A percentile compares a stretch with the other conserved stretches of the same genome.
These are phyloP conservation scores for Wallemia mellicola DNA, from an alignment of 1,284 basidiomycete species.

Conservation along the genomic window DNA sequence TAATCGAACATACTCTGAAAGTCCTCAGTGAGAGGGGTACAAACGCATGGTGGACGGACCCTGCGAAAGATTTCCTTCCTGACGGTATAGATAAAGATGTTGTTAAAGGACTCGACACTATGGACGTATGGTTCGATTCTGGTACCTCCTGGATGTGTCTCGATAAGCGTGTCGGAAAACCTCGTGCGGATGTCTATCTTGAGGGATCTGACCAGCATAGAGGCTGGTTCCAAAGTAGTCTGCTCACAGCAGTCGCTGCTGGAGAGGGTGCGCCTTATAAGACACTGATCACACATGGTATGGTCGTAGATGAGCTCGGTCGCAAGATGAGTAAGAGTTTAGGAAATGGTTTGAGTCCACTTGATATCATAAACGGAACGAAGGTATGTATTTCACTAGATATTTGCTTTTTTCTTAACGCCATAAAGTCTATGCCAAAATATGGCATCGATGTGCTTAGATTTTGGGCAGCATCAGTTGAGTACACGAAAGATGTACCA, in stretches of 20 bases:
- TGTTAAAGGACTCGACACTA: slow-evolving; percentile 62
- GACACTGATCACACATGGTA: slow-evolving; percentile 75
- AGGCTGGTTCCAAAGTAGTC: slow-evolving; percentile 93
- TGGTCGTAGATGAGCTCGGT: slow-evolving; percentile 70
- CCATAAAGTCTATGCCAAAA: slow-evolving; percentile 19
- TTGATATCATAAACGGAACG: slow-evolving; percentile 48
- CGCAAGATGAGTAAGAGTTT: slow-evolving; percentile 97
- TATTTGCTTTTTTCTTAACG: neutral
- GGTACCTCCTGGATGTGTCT: slow-evolving; percentile 64
- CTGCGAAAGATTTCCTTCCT: slow-evolving; percentile 51
- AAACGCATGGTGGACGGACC: slow-evolving; percentile 72
- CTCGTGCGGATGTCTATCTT: slow-evolving; percentile 57
- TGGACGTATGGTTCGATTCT: slow-evolving; percentile 99
- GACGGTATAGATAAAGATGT: slow-evolving; percentile 22
- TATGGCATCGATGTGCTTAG: slow-evolving; percentile 69
- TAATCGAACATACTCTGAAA: slow-evolving; percentile 44
- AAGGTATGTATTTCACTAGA: slow-evolving; percentile 22
- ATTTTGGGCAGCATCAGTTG: slow-evolving; percentile 71
- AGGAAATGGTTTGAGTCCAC: slow-evolving; percentile 70
- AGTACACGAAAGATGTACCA: slow-evolving; percentile 64
- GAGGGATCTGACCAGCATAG: slow-evolving; percentile 96
- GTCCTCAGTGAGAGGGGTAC: slow-evolving; percentile 44
- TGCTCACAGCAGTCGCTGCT: slow-evolving; percentile 46
- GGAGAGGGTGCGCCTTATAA: slow-evolving; percentile 31
- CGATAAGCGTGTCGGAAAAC: slow-evolving; percentile 10